These are phyloP conservation scores for Stipa capillata DNA, from an alignment of 176 grass and related monocot species.

Conservation along the genomic window DNA sequence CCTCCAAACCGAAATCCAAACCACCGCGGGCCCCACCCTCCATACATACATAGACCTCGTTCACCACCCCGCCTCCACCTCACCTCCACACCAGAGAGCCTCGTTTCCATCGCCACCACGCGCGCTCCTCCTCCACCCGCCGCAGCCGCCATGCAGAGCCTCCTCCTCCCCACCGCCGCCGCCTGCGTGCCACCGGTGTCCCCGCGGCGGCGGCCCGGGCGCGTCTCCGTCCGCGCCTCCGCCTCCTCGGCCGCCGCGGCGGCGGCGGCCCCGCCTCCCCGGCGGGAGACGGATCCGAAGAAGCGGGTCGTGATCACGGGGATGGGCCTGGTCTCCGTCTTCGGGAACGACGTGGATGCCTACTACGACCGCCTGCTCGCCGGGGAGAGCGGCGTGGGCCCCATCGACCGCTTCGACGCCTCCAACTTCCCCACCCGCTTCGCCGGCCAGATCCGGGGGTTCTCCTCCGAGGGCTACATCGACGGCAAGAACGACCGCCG, in stretches of 20 bases:
- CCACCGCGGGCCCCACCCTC: neutral
- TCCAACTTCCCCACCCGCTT: slow-evolving; percentile 85
- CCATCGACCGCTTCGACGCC: slow-evolving; percentile 82
- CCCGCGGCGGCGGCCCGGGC: neutral
- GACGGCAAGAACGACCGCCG: slow-evolving; percentile 73
- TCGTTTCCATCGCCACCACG: slow-evolving; percentile 41
- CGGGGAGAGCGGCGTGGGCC: slow-evolving; percentile 71
- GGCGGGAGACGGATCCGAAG: slow-evolving; percentile 78
- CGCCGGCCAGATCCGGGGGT: slow-evolving; percentile 78
- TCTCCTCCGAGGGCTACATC: slow-evolving; percentile 89
- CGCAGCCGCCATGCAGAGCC: slow-evolving; percentile 48
- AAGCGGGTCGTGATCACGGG: slow-evolving; percentile 93
- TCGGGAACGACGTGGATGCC: slow-evolving; percentile 76
- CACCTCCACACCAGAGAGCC: neutral
- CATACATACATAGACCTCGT: slow-evolving; percentile 9
- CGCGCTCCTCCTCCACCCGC: neutral
- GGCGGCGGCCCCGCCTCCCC: slow-evolving; percentile 1
- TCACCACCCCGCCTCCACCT: neutral
- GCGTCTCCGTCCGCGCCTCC: slow-evolving; percentile 23
- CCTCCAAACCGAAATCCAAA: neutral
- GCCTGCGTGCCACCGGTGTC: neutral
- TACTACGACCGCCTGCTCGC: slow-evolving; percentile 83
- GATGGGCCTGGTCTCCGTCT: slow-evolving; percentile 80
- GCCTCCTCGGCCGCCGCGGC: neutral
- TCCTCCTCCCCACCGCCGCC: slow-evolving; percentile 42